Base-by-base conservation (phyloP, 202 grass and related monocot species). In the Musa balbisiana region DNA sequence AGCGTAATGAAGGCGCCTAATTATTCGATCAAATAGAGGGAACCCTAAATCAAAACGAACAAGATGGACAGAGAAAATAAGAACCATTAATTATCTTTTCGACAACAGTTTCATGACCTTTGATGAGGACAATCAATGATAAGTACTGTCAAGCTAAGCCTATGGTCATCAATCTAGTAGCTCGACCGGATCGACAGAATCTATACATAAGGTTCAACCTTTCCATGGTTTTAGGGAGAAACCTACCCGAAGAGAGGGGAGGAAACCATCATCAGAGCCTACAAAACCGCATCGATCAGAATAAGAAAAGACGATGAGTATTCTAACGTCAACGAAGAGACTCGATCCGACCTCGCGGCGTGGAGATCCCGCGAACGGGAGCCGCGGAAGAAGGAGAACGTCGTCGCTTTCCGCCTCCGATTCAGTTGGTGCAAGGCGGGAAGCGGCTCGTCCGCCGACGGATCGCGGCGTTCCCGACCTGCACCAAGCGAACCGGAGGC, bases 401-500 rank as follows among this genome's bases (percentile, higher is more conserved):
- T 62, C 58, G 58, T 43, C 33, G 33, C 58, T 62, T 20, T 62
- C 67, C 67, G 73, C 17, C 83, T 85, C 83, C 24, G 59, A 75
- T 81, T 85, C 83, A 78, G 54, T 85, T 81, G 83, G 83, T 78
- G 83, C 74, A 85, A 81, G 59, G 73, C 83, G 73, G 79, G 79
- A 85, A 16, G 51, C 67, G 51, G 27, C 8, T 49, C 19, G 58
- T 66, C n/a, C 54, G 49, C 3, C 10, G 51, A 4, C 51, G 52
- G 51, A 73, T 55, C 71, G n/a, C 11, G 51, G 52, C 51, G 71
- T 55, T 81, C 83, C 83, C 83, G 83, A 81, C 73, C 78, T 85
- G 83, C 83, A 85, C 83, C 83, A 85, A 85, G 78, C 78, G 83
- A 85, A 81, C 70, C 79, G 13, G 83, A 85, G 79, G 58, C 79